Evolutionary conservation across 108 stramenopile genomes (phyloP).

Genomic region (Skeletonema potamos): DNA sequence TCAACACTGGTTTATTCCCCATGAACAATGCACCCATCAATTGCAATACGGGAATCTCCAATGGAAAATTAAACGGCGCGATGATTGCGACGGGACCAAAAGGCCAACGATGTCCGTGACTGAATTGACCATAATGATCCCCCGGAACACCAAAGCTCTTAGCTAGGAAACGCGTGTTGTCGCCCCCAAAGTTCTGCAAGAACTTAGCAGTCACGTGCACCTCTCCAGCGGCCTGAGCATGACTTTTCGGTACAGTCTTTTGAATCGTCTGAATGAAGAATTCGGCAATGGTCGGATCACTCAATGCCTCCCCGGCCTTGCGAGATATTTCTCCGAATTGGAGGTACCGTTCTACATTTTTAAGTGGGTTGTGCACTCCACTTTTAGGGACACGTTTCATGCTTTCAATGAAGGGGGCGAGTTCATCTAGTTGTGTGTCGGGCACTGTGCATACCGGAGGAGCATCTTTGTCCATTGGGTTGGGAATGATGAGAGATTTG

Average conservation of each 20-base stretch:
- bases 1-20: constrained; percentile 96
- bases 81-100: constrained; percentile 94
- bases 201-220: constrained; percentile 80
- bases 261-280: constrained; percentile 91
- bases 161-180: constrained; percentile 92
- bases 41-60: constrained; percentile 96
- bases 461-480: constrained; percentile 69
- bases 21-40: constrained; percentile 97
- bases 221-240: constrained; percentile 92
- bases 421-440: constrained; percentile 70
- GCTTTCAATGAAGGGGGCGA: constrained; percentile 80
- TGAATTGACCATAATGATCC: constrained; percentile 95
- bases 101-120: constrained; percentile 94
- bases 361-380: constrained; percentile 86
- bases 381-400: constrained; percentile 77
- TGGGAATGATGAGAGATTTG: constrained; percentile 59
- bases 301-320: constrained; percentile 77
- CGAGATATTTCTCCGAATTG: constrained; percentile 85
- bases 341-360: constrained; percentile 92
- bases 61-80: constrained; percentile 95
- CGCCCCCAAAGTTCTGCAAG: constrained; percentile 90
- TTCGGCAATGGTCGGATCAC: constrained; percentile 75
- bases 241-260: constrained; percentile 93
- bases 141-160: constrained; percentile 89
- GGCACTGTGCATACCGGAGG: constrained; percentile 77